Evolutionary conservation across 768 basidiomycete species (phyloP).

Genomic region (Serendipita sp.): DNA sequence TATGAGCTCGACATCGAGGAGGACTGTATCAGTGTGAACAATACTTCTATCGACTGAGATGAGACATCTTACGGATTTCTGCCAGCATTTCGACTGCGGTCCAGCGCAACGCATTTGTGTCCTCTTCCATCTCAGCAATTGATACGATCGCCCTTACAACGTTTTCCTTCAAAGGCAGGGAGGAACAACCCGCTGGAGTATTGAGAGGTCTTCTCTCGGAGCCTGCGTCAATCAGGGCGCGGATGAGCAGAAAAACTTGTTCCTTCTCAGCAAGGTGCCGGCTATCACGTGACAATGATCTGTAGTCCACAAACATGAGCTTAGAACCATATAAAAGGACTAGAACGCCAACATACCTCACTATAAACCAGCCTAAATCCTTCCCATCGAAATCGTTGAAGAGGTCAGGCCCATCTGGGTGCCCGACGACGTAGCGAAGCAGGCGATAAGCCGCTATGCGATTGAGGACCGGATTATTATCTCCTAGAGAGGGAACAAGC

Average conservation of each 20-base stretch:
- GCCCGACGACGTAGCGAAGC: slow-evolving; percentile 61
- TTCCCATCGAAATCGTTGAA: slow-evolving; percentile 42
- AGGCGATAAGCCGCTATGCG: slow-evolving; percentile 73
- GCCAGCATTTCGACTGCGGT: slow-evolving; percentile 75
- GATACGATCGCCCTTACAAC: slow-evolving; percentile 83
- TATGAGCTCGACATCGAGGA: slow-evolving; percentile 76
- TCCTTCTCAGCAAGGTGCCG: slow-evolving; percentile 75
- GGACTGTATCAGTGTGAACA: slow-evolving; percentile 31
- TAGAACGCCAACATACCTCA: slow-evolving; percentile 37
- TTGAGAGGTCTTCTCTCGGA: slow-evolving; percentile 29
- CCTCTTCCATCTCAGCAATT: slow-evolving; percentile 82
- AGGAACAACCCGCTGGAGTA: slow-evolving; percentile 26
- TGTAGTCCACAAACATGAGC: slow-evolving; percentile 18
- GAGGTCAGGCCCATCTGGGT: slow-evolving; percentile 36
- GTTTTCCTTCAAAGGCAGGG: slow-evolving; percentile 50
- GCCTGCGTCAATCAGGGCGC: slow-evolving; percentile 63
- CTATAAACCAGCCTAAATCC: slow-evolving; percentile 76
- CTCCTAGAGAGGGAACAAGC: slow-evolving; percentile 62
- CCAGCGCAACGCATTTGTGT: slow-evolving; percentile 48
- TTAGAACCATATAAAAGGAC: slow-evolving; percentile 11
- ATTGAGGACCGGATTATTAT: slow-evolving; percentile 51
- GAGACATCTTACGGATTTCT: slow-evolving; percentile 49
- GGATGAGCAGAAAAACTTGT: slow-evolving; percentile 80
- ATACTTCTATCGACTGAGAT: background rate
- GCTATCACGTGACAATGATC: slow-evolving; percentile 72